phyloP scores from a whole-genome alignment of 805 yeast genomes.

The Hanseniaspora vineae region DNA sequence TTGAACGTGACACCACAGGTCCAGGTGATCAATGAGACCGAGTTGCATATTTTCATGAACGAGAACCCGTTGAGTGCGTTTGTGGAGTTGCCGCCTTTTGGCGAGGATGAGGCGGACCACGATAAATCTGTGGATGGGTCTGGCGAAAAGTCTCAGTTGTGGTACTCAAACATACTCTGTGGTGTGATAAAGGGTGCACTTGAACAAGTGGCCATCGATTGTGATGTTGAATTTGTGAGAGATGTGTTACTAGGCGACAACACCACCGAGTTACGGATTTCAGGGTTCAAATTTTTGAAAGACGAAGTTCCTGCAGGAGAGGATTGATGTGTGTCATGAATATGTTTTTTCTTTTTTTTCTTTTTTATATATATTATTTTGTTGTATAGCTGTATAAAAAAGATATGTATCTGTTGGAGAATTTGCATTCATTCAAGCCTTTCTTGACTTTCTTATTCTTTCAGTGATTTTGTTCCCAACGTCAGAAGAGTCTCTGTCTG shows the following conservation, averaged over 20 bases:
- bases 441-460: slow-evolving; percentile 1
- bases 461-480: slow-evolving; percentile 2
- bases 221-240: slow-evolving; percentile 66
- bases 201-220: slow-evolving; percentile 95
- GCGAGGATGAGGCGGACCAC: neutral
- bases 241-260: slow-evolving; percentile 79
- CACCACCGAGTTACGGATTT: slow-evolving; percentile 64
- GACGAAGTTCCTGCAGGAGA: slow-evolving; percentile 98
- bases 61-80: slow-evolving; percentile 93
- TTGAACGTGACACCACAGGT: slow-evolving; percentile 69
- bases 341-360: too few species aligned
- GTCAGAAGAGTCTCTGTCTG: neutral
- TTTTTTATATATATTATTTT: too few species aligned
- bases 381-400: neutral
- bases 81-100: slow-evolving; percentile 77
- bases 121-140: slow-evolving; percentile 26
- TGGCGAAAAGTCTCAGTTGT: slow-evolving; percentile 30
- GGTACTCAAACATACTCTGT: slow-evolving; percentile 86
- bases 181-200: slow-evolving; percentile 82
- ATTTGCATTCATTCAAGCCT: neutral
- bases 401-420: too few species aligned
- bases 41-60: slow-evolving; percentile 56
- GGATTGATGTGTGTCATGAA: too few species aligned
- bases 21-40: slow-evolving; percentile 53
- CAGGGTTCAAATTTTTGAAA: slow-evolving; percentile 56